Evolutionary conservation across 306 rosid genomes (phyloP).

Genomic region (Lathyrus aphaca): DNA sequence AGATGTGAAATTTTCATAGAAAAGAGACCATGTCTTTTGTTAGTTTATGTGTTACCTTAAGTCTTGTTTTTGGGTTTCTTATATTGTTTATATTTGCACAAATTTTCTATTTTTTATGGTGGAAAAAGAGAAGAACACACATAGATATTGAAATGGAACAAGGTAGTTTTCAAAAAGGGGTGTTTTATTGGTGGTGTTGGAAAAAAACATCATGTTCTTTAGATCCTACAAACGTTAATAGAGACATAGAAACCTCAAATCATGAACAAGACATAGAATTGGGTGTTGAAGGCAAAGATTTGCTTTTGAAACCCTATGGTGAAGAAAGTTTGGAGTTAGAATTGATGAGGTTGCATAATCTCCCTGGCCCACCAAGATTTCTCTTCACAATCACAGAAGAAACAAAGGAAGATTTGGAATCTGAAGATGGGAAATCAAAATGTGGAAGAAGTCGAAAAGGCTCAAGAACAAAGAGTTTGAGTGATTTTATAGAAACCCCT

Average conservation of each 20-base stretch:
- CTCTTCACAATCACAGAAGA: constrained; percentile 92
- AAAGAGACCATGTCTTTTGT: constrained; percentile 50
- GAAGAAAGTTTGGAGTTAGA: constrained; percentile 76
- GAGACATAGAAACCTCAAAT: constrained; percentile 39
- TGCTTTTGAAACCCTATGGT: constrained; percentile 51
- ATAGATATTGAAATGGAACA: constrained; percentile 58
- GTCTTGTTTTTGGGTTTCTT: constrained; percentile 73
- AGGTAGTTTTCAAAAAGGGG: constrained; percentile 50
- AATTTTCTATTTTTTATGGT: constrained; percentile 80
- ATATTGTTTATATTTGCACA: constrained; percentile 66
- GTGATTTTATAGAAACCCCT: constrained; percentile 65
- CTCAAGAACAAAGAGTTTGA: constrained; percentile 70
- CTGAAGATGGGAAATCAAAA: constrained; percentile 73
- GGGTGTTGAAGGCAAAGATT: constrained; percentile 51
- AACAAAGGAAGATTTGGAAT: constrained; percentile 84
- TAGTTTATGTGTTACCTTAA: constrained; percentile 61
- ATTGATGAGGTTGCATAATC: constrained; percentile 87
- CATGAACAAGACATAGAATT: constrained; percentile 59
- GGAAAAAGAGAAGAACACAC: constrained; percentile 62
- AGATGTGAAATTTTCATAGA: constrained; percentile 50
- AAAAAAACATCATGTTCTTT: constrained; percentile 40
- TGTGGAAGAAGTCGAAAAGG: constrained; percentile 63
- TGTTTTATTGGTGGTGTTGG: constrained; percentile 57
- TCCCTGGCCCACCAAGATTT: constrained; percentile 85
- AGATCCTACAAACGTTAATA: constrained; percentile 16